Base-by-base conservation (phyloP, 176 grass and related monocot species). In the Phoenix dactylifera region DNA sequence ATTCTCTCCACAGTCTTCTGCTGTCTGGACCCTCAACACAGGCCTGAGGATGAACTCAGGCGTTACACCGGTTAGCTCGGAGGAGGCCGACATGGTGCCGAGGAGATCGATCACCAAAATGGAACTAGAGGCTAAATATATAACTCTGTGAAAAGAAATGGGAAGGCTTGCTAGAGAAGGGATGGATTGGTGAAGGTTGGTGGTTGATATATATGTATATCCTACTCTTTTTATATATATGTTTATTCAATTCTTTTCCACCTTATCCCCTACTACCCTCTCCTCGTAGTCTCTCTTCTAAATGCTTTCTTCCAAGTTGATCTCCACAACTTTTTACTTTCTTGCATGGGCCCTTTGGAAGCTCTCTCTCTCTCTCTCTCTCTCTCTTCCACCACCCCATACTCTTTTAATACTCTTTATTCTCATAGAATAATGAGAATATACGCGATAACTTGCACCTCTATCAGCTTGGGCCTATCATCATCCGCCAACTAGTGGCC, bases 301-400 rank as follows among this genome's bases (percentile, higher is more conserved):
- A n/a, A 22, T 12, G 54, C 55, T 58, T 58, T 58, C 26, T 58
- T 69, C 67, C 67, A 69, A 50, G 67, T 50, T 58, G 67, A 69
- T 69, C 55, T 69, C 30, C 54, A 50, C 16, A 3, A n/a, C 67
- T 58, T 69, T 69, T 69, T 69, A 22, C 54, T 55, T 50, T 16
- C 25, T 58, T 44, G 10, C 0, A 44, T 44, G 35, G 64, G n/a
- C 25, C 64, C 67, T 58, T 26, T 26, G 54, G 54, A 69, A 69
- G 55, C 26, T 49, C 24, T 35, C 67, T 54, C 48, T 49, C 60
- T 50, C 18, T 49, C 35, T 49, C 24, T 35, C 67, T 54, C 48
- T 49, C 60, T 50, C 18, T 49, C 35, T 63, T 20, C 7, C 30
- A 14, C 30, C 5, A 9, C 9, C 9, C 35, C 35, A 39, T 39